Evolutionary conservation across 306 rosid genomes (phyloP), one percentile per base, ranked within the genome.

Genomic region (Sicyos edulis): DNA sequence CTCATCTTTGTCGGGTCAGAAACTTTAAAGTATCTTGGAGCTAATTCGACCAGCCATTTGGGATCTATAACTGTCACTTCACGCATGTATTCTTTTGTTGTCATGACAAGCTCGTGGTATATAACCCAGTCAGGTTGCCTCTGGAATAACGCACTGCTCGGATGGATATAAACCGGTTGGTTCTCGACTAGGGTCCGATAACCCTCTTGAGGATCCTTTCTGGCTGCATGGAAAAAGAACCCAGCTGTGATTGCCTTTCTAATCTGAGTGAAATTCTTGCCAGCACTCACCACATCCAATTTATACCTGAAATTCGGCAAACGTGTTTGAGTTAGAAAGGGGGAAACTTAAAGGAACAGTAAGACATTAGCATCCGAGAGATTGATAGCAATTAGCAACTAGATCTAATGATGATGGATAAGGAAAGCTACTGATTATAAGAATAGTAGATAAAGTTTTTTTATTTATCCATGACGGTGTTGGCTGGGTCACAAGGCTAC

Each of bases 91-190:
- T 92, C 97, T 67, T 92, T 87, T 8, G 93, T 85, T 50, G 97
- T 54, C 97, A 92, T 89, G 74, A 92, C 96, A 40, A 89, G 89
- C 80, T 92, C 97, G 78, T 92, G 92, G 89, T 89, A 87, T 76
- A 87, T 92, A 74, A 89, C 92, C 97, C 95, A 92, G 72, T 86
- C 95, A 19, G 96, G 97, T 44, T 92, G 97, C 71, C 96, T 84
- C 78, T 85, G 92, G 78, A 91, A 91, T 77, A 88, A 81, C 10
- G 87, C 97, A 19, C 92, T 87, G 82, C 93, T 85, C 1, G 93
- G 92, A 77, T 87, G 96, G 75, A 92, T 88, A 80, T 88, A 88
- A 10, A 92, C 95, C 12, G 88, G 89, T 80, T 92, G 96, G 74
- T 89, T 92, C 81, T 89, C 97, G 32, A 89, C 91, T 1, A 92